Percentiles rank a stretch among this genome's conserved stretches.
These are phyloP conservation scores for Spathaspora sp. DNA, from an alignment of 805 yeast genomes.

Conservation along the genomic window DNA sequence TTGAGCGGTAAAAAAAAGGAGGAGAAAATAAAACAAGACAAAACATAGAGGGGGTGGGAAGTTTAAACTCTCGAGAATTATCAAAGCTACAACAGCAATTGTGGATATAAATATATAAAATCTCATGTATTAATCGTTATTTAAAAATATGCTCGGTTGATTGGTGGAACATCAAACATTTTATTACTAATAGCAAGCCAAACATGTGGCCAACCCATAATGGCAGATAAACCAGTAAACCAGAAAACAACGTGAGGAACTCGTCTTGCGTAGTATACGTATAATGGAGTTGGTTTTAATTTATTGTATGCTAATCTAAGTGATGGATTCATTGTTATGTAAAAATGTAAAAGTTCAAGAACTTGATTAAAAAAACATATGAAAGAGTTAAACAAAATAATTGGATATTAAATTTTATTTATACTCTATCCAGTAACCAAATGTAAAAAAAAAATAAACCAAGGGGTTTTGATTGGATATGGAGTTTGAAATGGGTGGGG, in stretches of 20 bases:
- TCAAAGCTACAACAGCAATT: no score
- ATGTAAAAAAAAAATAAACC: background rate
- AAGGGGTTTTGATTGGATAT: background rate
- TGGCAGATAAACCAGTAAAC: slow-evolving; percentile 25
- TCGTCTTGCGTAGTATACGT: slow-evolving; percentile 22
- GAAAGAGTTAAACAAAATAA: background rate
- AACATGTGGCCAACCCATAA: slow-evolving; percentile 37
- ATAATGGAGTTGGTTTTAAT: slow-evolving; percentile 14
- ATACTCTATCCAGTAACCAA: background rate
- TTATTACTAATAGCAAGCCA: slow-evolving; percentile 20
- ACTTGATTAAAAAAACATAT: background rate
- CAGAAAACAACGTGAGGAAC: slow-evolving; percentile 26
- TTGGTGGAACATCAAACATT: slow-evolving; percentile 23
- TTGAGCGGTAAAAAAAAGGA: no score
- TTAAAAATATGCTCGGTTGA: background rate
- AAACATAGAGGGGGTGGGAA: no score
- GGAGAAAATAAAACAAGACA: no score
- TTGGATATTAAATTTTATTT: background rate
- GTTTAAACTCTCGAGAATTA: no score
- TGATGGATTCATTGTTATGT: slow-evolving; percentile 4
- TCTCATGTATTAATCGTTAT: background rate
- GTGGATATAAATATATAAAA: no score
- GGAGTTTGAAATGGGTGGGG: no score
- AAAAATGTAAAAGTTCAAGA: no score
- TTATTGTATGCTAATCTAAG: slow-evolving; percentile 2